Percentiles rank a stretch among this genome's conserved stretches.
phyloP scores from a whole-genome alignment of 257 asterid species.

The Solanum lycopersicoides region DNA sequence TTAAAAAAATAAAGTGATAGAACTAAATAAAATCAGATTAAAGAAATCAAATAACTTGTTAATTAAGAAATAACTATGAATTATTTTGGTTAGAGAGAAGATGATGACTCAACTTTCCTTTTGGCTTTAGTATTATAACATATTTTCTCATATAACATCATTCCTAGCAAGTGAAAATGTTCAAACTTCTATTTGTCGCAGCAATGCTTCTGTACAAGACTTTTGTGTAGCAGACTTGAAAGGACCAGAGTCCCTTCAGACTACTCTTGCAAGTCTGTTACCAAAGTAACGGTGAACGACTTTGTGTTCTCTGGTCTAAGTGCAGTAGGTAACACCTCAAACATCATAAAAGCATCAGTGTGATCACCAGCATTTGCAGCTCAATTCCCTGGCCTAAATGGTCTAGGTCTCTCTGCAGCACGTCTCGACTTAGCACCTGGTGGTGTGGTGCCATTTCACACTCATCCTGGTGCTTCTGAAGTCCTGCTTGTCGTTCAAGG shows the following conservation, averaged over 20 bases:
- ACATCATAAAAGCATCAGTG: conserved; percentile 61
- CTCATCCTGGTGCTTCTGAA: conserved; percentile 68
- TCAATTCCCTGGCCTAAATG: conserved; percentile 57
- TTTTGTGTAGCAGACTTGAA: conserved; percentile 75
- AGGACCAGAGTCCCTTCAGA: conserved; percentile 48
- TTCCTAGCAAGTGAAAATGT: not conserved
- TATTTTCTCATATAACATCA: not conserved
- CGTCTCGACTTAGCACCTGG: conserved; percentile 50
- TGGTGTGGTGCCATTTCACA: conserved; percentile 80
- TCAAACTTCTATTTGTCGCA: not conserved
- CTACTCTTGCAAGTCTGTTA: conserved; percentile 62
- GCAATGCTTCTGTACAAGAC: conserved; percentile 43
- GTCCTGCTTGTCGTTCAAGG: conserved; percentile 50
- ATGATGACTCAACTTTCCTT: no score
- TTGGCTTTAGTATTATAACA: not conserved
- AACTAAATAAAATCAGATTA: no score
- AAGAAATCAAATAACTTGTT: no score
- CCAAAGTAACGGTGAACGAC: conserved; percentile 37
- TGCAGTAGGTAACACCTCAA: conserved; percentile 55
- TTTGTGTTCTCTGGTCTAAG: conserved; percentile 44
- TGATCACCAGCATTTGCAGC: conserved; percentile 46
- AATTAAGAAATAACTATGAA: no score
- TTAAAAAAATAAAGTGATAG: no score
- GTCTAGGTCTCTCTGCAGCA: conserved; percentile 58
- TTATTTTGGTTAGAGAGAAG: no score